phyloP scores from a whole-genome alignment of 169 alveolate species.

The Plasmodium reichenowi region DNA sequence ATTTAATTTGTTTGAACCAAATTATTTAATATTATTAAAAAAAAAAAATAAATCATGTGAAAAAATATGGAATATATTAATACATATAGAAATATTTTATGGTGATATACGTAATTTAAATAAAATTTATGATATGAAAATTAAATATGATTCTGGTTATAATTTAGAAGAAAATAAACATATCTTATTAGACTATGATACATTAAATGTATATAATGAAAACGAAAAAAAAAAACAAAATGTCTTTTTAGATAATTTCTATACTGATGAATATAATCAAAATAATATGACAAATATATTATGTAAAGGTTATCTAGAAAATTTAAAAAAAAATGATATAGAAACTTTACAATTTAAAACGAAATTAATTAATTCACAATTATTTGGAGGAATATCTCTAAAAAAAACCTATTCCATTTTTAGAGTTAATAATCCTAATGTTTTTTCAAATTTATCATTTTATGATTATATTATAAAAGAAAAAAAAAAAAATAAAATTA shows the following conservation, averaged over 20 bases:
- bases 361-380: constrained; percentile 54
- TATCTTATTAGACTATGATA: constrained; percentile 31
- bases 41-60: constrained; percentile 66
- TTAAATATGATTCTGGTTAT: constrained; percentile 69
- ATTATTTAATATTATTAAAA: constrained; percentile 50
- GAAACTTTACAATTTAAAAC: constrained; percentile 56
- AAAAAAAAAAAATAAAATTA: neutral
- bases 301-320: constrained; percentile 68
- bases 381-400: constrained; percentile 54
- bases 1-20: constrained; percentile 46
- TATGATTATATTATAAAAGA: neutral
- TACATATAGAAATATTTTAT: constrained; percentile 55
- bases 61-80: constrained; percentile 48
- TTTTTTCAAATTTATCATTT: neutral
- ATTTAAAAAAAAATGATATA: constrained; percentile 62
- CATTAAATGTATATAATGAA: constrained; percentile 4
- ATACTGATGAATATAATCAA: no score
- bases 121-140: constrained; percentile 42
- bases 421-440: constrained; percentile 9
- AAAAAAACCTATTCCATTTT: constrained; percentile 48
- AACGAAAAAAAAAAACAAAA: constrained; percentile 11
- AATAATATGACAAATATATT: constrained; percentile 34
- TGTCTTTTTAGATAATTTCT: constrained; percentile 20
- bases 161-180: constrained; percentile 75
- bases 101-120: constrained; percentile 57